Conservation (phyloP, 768 basidiomycete species). For the Pulveroboletus ravenelii region DNA sequence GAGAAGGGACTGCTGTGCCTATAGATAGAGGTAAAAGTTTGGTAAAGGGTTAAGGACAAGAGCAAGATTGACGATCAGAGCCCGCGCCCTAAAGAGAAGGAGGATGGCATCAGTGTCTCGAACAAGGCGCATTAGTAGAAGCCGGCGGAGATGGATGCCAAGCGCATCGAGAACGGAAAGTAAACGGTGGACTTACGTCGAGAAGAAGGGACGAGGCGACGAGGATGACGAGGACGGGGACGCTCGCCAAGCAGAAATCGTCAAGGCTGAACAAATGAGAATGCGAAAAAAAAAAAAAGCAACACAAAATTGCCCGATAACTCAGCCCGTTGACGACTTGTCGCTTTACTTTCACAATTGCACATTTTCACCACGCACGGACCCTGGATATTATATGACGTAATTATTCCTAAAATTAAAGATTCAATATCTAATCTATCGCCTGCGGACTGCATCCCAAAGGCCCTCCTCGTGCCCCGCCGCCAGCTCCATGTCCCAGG, state of each 20-base stretch:
- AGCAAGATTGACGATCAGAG: constrained; percentile 32
- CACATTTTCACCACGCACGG: constrained; percentile 28
- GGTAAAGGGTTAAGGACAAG: constrained; percentile 32
- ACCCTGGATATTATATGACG: constrained; percentile 15
- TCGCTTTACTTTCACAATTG: constrained; percentile 16
- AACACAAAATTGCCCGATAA: constrained; percentile 16
- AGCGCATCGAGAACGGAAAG: neutral
- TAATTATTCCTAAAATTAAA: constrained; percentile 9
- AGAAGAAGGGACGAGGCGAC: constrained; percentile 12
- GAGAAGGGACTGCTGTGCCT: constrained; percentile 33
- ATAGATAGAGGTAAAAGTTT: constrained; percentile 36
- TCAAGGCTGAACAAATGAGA: constrained; percentile 17
- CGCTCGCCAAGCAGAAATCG: constrained; percentile 19
- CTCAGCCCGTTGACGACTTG: neutral
- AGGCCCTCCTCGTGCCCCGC: constrained; percentile 37
- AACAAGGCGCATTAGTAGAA: neutral
- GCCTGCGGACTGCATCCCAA: constrained; percentile 29
- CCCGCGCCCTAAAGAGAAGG: constrained; percentile 18
- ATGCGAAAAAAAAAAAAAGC: constrained; percentile 21
- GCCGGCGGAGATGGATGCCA: neutral
- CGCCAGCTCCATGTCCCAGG: constrained; percentile 31
- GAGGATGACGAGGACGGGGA: constrained; percentile 13
- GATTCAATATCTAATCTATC: constrained; percentile 5
- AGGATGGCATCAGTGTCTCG: constrained; percentile 5
- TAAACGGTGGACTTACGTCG: constrained; percentile 23